Base-by-base conservation (phyloP, 108 stramenopile genomes). In the Pseudonitzschia delicatissima region DNA sequence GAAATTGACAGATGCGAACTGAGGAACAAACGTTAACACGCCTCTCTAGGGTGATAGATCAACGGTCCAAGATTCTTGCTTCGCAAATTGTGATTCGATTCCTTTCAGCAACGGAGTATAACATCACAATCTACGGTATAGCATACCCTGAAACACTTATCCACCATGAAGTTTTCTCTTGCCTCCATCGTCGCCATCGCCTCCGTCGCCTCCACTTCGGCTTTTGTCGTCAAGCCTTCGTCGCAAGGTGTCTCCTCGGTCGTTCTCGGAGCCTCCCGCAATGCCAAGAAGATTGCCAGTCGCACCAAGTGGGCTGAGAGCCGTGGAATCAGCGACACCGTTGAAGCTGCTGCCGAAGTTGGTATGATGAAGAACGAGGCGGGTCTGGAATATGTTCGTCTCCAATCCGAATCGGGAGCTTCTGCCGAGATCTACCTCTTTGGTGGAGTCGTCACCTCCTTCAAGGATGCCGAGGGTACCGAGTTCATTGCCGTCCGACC, bases 401-500 rank as follows among this genome's bases (percentile, higher is more conserved):
- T 93, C 23, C 85, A 80, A 15, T 64, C 74, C 9, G 77, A 80
- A 0, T 62, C 58, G n/a, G 87, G 88, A 15, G 78, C 87, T 27
- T 75, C 87, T 32, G 76, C 84, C 33, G 88, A 93, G 45, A 58
- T 90, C 44, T 93, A 90, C 70, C 67, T 93, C 18, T 90, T 60
- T 40, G 93, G 93, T 18, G 93, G 86, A 21, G 82, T 76, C 61
- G 93, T 94, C 45, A 91, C 90, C 4, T 79, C 77, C 65, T 94
- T 87, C 82, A 73, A 76, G 50, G 80, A 85, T 66, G 78, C 53
- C 6, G 87, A 81, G 44, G 90, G 90, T 1, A 83, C 79, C 39
- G 96, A 97, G 68, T 92, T 81, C 68, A 93, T 98, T 64, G 93
- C 94, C n/a, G 93, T 96, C 21, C 86, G 97, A 23, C 95, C 96